Evolutionary conservation across 352 stramenopile species (phyloP), one percentile per base, ranked within the genome.

Genomic region (Globisporangium nunn): DNA sequence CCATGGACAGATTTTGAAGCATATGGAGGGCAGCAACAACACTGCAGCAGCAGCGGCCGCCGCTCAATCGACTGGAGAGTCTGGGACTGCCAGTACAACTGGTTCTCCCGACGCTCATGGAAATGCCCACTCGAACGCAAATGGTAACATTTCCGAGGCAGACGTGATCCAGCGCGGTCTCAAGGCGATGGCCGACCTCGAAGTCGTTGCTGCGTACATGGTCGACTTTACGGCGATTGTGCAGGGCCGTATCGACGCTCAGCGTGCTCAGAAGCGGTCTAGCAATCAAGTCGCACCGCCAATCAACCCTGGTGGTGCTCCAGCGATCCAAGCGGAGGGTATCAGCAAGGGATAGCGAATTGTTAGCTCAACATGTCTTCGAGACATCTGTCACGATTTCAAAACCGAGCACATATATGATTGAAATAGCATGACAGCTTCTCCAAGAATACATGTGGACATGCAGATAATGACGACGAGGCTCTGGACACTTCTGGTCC

Each of bases 191-290:
- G 66, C 79, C 6, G 81, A 97, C 52, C 73, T 98, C 10, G 91
- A 98, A 50, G 85, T 97, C 12, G 93, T 98, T 28, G 90, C 86
- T 1, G 82, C 88, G 11, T 98, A 98, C 66, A 96, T 98, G 85
- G 75, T 83, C 28, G 92, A 98, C 66, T 98, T 97, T 55, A 89
- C 79, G 0, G 79, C 76, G 2, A 92, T 93, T 47, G 80, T 91
- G 2, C 81, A 92, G 33, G 70, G 72, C 1, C 70, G 84, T 7
- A 71, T 90, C 30, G 84, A 94, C 52, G 72, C 70, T 0, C 80
- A 94, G 58, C 65, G 80, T 31, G 75, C 84, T 0, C 76, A 89
- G 52, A 90, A 88, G 66, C 89, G 89, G 40, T 57, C 56, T 2
- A 57, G 15, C 41, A 57, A 57, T 33, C 50, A 62, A 14, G 45